Evolutionary conservation across 2,329 filamentous ascomycete species (phyloP).

Genomic region (Dactylellina drechsleri): DNA sequence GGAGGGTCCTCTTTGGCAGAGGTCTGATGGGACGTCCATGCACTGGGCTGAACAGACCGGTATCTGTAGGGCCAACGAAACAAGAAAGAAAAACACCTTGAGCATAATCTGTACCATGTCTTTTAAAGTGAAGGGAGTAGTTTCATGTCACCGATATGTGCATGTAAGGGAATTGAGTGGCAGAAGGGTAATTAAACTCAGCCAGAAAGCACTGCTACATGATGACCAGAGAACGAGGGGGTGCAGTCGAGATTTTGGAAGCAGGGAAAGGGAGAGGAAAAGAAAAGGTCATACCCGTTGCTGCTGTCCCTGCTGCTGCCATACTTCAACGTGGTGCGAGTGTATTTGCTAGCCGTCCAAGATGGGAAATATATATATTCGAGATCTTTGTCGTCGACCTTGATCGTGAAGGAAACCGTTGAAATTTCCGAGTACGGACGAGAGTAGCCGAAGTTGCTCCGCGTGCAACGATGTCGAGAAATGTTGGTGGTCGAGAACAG

Average conservation of each 20-base stretch:
- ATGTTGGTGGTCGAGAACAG: conserved; percentile 2
- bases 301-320: conserved; percentile 42
- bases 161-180: neutral
- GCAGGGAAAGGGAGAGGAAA: conserved; percentile 10
- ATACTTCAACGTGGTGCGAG: conserved; percentile 42
- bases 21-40: conserved; percentile 82
- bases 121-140: neutral
- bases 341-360: conserved; percentile 15
- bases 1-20: conserved; percentile 85
- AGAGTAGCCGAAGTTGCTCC: conserved; percentile 35
- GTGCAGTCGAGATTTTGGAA: neutral
- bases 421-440: conserved; percentile 31
- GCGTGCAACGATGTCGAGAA: neutral
- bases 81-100: conserved; percentile 27
- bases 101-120: conserved; percentile 52
- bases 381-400: neutral
- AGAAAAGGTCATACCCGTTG: conserved; percentile 29
- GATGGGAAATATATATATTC: neutral
- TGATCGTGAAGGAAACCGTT: conserved; percentile 14
- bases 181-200: conserved; percentile 4
- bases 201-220: conserved; percentile 16
- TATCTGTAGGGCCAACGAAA: conserved; percentile 35
- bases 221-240: neutral
- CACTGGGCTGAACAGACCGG: conserved; percentile 56
- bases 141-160: conserved; percentile 1